Percentiles rank a stretch among this genome's conserved stretches.
Evolutionary conservation across 192 early-diverging fungal species (phyloP).

Genomic region (Geranomyces variabilis): DNA sequence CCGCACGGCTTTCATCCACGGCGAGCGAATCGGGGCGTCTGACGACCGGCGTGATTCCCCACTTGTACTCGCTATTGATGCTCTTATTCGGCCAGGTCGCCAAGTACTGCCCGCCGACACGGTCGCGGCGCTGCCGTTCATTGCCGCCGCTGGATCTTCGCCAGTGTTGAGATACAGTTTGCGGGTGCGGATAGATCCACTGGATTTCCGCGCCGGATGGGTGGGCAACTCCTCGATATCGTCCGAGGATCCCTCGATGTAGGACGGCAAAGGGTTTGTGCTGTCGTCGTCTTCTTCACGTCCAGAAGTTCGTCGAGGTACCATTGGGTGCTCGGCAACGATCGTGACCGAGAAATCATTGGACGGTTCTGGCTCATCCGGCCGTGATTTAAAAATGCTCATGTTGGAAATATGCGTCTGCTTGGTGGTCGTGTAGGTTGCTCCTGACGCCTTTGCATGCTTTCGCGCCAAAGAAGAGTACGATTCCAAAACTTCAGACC

Average conservation of each 20-base stretch:
- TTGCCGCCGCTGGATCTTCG: neutral
- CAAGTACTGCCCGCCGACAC: neutral
- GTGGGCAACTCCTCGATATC: slow-evolving; percentile 7
- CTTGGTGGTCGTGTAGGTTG: slow-evolving; percentile 26
- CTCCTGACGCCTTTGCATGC: slow-evolving; percentile 2
- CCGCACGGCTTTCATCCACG: slow-evolving; percentile 25
- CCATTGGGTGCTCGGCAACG: slow-evolving; percentile 20
- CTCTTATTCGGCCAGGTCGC: slow-evolving; percentile 12
- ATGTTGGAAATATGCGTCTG: slow-evolving; percentile 25
- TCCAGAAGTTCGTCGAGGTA: neutral
- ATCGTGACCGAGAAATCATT: slow-evolving; percentile 21
- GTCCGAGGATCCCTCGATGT: neutral
- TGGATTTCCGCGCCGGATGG: slow-evolving; percentile 16
- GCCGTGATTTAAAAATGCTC: slow-evolving; percentile 25
- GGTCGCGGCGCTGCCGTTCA: neutral
- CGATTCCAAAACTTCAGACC: neutral
- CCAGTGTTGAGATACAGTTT: slow-evolving; percentile 1
- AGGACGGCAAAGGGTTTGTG: neutral
- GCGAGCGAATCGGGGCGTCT: slow-evolving; percentile 7
- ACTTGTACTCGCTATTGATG: neutral
- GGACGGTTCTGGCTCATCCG: neutral
- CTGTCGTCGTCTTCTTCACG: neutral
- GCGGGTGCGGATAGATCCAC: slow-evolving; percentile 20
- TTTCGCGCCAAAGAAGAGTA: slow-evolving; percentile 1
- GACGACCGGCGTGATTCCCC: neutral